Base-by-base conservation (phyloP, 805 yeast species). In the Metschnikowia koreensis region DNA sequence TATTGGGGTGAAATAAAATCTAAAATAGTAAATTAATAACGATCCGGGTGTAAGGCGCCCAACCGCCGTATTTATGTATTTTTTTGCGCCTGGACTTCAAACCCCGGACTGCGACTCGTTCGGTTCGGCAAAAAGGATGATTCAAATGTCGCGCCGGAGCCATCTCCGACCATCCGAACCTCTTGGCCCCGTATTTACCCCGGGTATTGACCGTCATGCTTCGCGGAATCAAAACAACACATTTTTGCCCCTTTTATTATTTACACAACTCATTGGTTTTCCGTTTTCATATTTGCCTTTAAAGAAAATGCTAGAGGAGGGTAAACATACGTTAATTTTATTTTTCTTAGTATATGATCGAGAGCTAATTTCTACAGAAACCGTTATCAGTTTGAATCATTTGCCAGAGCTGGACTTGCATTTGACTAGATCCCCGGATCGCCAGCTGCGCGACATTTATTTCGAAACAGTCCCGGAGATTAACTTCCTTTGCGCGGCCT, bases 51-150 rank as follows among this genome's bases (percentile, higher is more conserved):
- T 3, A 22, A 22, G 22, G 22, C 22, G 22, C 22, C 39, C n/a
- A 12, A 22, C 34, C 40, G 27, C 36, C 33, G 33, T 12, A 40
- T 46, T 15, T 47, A 47, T 40, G 45, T 41, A 29, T 29, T 11
- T n/a, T 10, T 31, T 31, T 22, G 22, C 10, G 10, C 43, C 15
- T 46, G 55, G 56, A 49, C 53, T 43, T 49, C 49, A 38, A 49
- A 31, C 48, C 51, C 56, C 56, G 53, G 51, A 42, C 16, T 44
- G 46, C 48, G 52, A 31, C 44, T 31, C 36, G 17, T 44, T 31
- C 44, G 48, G 38, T 38, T 43, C 48, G 52, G 48, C 38, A 13
- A 48, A 40, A 49, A 9, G 52, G 52, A 44, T 44, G 52, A 44
- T 40, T 44, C 48, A 44, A 49, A 44, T 44, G 48, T 44, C 52